Evolutionary conservation across 2,329 filamentous ascomycete genomes (phyloP).

Genomic region (Coniochaeta prunicola): DNA sequence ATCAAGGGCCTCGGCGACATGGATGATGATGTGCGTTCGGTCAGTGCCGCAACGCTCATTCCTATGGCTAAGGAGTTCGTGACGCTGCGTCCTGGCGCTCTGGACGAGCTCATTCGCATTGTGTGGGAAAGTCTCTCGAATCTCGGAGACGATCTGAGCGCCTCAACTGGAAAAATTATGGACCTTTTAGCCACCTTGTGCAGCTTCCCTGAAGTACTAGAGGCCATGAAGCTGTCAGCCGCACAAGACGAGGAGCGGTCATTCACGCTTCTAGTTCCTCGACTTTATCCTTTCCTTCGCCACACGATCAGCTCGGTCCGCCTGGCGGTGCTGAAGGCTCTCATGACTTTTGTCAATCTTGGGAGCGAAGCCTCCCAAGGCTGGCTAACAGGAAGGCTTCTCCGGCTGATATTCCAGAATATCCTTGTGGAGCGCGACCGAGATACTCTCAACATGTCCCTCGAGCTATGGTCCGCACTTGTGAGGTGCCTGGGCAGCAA

Average conservation of each 20-base stretch:
- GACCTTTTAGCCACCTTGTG: constrained; percentile 93
- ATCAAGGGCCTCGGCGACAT: constrained; percentile 89
- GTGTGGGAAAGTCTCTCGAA: constrained; percentile 97
- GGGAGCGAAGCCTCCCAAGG: constrained; percentile 73
- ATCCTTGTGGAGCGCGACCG: constrained; percentile 87
- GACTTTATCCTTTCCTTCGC: constrained; percentile 90
- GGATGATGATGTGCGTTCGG: constrained; percentile 93
- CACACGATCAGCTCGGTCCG: constrained; percentile 97
- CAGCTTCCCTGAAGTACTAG: constrained; percentile 84
- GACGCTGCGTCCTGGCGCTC: constrained; percentile 66
- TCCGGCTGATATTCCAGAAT: constrained; percentile 91
- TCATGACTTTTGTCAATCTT: constrained; percentile 87
- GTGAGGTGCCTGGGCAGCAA: constrained; percentile 61
- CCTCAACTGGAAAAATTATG: constrained; percentile 97
- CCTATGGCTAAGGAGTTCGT: constrained; percentile 96
- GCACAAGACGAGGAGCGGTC: constrained; percentile 77
- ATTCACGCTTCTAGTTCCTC: constrained; percentile 85
- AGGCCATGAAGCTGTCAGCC: constrained; percentile 89
- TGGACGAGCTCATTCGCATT: constrained; percentile 81
- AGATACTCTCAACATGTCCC: constrained; percentile 70
- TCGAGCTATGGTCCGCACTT: constrained; percentile 80
- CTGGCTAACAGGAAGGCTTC: constrained; percentile 85
- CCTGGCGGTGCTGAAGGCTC: constrained; percentile 82
- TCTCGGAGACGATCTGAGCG: constrained; percentile 92
- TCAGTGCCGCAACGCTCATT: constrained; percentile 94